Conservation (phyloP, 2,329 filamentous ascomycete genomes). For the Penicillium sp. region DNA sequence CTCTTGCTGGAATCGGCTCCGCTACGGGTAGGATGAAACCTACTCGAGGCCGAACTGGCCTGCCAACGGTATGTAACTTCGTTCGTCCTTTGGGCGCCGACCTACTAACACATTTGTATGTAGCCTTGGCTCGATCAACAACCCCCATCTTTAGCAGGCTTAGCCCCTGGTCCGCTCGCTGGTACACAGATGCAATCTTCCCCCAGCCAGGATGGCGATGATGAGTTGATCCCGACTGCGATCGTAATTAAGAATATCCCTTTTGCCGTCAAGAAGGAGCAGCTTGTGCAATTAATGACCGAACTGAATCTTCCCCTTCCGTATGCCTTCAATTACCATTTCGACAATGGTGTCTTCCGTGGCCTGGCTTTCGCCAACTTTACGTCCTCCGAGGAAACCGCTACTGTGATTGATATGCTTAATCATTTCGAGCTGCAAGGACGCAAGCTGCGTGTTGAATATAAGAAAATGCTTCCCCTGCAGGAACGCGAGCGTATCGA, state of each 20-base stretch:
- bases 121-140: conserved; percentile 63
- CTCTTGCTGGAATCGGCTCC: conserved; percentile 61
- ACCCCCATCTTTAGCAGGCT: conserved; percentile 25
- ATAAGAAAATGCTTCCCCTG: conserved; percentile 98
- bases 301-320: conserved; percentile 89
- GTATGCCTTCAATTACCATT: conserved; percentile 99
- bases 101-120: not conserved
- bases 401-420: conserved; percentile 84
- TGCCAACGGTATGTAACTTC: conserved; percentile 65
- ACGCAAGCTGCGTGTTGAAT: conserved; percentile 90
- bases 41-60: conserved; percentile 53
- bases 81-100: not conserved
- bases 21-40: conserved; percentile 56
- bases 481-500: conserved; percentile 95
- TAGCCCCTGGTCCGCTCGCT: conserved; percentile 10
- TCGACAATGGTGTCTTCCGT: conserved; percentile 95
- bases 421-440: conserved; percentile 96
- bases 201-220: conserved; percentile 46
- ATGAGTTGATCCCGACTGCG: conserved; percentile 94
- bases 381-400: conserved; percentile 89
- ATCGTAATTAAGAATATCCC: conserved; percentile 99
- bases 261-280: conserved; percentile 96
- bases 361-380: conserved; percentile 98
- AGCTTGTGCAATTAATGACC: conserved; percentile 87
- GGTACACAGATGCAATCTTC: conserved; percentile 25